Evolutionary conservation across 768 basidiomycete genomes (phyloP), one percentile per base, ranked within the genome.

Genomic region (Tylopilus balloui): DNA sequence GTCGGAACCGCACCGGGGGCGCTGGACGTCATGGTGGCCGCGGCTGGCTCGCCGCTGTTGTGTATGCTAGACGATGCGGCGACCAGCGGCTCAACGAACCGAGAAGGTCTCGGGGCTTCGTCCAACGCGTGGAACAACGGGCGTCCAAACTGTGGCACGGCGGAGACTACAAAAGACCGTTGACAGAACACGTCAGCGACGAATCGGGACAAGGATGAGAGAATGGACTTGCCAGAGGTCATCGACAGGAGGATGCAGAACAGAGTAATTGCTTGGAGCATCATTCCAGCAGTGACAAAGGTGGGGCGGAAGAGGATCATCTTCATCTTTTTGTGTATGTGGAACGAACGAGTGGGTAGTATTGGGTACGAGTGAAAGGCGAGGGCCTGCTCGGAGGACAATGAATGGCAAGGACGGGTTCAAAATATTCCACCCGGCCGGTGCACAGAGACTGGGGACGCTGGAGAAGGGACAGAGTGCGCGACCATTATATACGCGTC

Each of bases 291-390:
- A 1, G 50, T 35, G 38, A 66, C 29, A 37, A 55, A 56, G 20
- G 51, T 42, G 13, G 62, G 48, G 6, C 59, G 65, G 38, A 59
- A 64, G 40, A 59, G 46, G 25, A 52, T 19, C 59, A 64, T 55
- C 40, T 53, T 53, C 52, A 58, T 61, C 9, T 24, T 13, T 9
- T 37, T 12, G 4, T 21, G 8, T 37, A 21, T 6, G 41, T 13
- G n/a, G 20, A 47, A 52, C 6, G 44, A 48, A 47, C 3, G 52
- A 13, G 12, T 9, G 10, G 43, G 13, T 2, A 21, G 39, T 25
- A 4, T 19, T 19, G 19, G 28, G 27, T 19, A 20, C 19, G 36
- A 20, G 2, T 27, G 31, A 48, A 52, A 40, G 41, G 24, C 24
- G 55, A 57, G 55, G 20, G 47, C 44, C 61, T 21, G 58, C 57